A percentile compares a stretch with the other conserved stretches of the same genome.
phyloP scores from a whole-genome alignment of 139 green algal species.

The Tetraselmis striata region DNA sequence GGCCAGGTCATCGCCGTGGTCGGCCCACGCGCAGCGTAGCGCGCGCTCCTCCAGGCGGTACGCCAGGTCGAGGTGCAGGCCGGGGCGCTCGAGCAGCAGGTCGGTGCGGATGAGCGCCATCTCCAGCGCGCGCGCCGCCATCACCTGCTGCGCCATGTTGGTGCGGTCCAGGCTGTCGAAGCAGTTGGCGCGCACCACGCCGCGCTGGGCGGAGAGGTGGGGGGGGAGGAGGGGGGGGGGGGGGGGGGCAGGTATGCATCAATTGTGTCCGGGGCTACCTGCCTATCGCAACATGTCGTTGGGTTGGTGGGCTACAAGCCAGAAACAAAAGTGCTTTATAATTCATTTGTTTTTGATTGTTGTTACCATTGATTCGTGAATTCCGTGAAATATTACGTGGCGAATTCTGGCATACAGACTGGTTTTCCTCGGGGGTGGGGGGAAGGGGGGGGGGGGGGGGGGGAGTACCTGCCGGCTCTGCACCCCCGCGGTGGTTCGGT shows the following conservation, averaged over 20 bases:
- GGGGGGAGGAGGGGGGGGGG: not conserved
- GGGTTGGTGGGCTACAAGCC: no score
- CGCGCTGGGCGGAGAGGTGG: constrained; percentile 28
- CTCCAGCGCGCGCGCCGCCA: constrained; percentile 60
- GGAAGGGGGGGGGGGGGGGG: not conserved
- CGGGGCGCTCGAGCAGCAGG: constrained; percentile 36
- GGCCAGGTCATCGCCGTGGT: constrained; percentile 79
- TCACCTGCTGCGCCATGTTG: constrained; percentile 73
- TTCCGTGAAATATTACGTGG: no score
- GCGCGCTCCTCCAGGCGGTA: constrained; percentile 17
- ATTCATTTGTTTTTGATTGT: no score
- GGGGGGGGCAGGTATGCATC: not conserved
- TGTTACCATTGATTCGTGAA: no score
- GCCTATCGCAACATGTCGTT: no score
- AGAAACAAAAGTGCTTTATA: no score
- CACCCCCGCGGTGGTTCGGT: not conserved
- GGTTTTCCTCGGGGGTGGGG: no score
- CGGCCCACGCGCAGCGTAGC: constrained; percentile 58
- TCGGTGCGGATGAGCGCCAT: constrained; percentile 45
- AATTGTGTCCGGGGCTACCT: no score
- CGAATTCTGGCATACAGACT: no score
- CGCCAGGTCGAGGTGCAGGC: constrained; percentile 37
- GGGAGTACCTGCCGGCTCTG: not conserved
- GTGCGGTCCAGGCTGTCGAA: constrained; percentile 71
- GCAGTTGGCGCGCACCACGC: constrained; percentile 67